Base-by-base conservation (phyloP, 352 stramenopile genomes). In the Phytophthora chlamydospora region DNA sequence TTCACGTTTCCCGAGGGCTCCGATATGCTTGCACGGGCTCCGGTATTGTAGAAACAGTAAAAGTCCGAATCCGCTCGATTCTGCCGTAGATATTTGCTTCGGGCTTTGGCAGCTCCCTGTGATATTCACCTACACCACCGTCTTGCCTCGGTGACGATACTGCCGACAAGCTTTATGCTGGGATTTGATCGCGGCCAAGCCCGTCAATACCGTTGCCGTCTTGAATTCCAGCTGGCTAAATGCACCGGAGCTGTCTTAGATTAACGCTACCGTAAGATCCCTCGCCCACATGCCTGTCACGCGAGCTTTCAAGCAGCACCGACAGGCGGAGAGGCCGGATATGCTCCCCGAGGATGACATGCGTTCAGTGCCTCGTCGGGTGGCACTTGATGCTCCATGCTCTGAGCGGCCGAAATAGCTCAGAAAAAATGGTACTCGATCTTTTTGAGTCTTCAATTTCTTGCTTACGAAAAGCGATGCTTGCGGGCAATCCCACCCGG, bases 321-420 rank as follows among this genome's bases (percentile, higher is more conserved):
- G 16, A 11, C 17, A 35, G 49, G 41, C 38, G 61, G 47, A 66
- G 41, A 17, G 16, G 41, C 14, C 19, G 29, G 58, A 31, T 51
- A 56, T 51, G 43, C 50, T 39, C 17, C 14, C 19, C 36, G 43
- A 67, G 58, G 50, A 56, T 67, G 57, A 59, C 17, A 53, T 34
- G 17, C 21, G 17, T 40, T 58, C 27, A 19, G 42, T 35, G 17
- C 21, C 6, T 9, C 17, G 17, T 56, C 12, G 42, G 46, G 4
- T 3, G 24, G 24, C 31, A 21, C 24, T 21, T 50, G 36, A 40
- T 36, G 17, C 31, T 45, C 39, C 32, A 46, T 40, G 49, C 27
- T 61, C 49, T 66, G 49, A 21, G 49, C 58, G 43, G 58, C 47
- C 35, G n/a, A 60, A 66, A 66, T 60, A 60, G 16, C 41, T n/a